Conservation (phyloP, 495 filamentous ascomycete genomes). For the Aspergillus avenaceus region DNA sequence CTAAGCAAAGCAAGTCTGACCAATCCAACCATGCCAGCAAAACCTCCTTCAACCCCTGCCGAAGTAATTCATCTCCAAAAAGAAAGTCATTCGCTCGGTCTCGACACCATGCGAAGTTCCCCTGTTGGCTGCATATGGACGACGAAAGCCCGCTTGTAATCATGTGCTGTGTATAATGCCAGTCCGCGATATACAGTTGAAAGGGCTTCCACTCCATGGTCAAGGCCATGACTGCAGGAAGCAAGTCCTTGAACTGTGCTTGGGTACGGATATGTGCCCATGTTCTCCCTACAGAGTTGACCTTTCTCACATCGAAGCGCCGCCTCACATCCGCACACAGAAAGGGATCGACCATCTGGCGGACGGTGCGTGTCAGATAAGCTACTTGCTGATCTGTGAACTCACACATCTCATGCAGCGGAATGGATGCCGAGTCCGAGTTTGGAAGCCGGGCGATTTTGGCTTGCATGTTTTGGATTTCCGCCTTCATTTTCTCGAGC, state of each 20-base stretch:
- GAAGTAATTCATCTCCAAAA: neutral
- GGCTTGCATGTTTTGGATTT: neutral
- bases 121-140: neutral
- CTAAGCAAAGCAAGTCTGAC: neutral
- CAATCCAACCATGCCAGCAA: neutral
- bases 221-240: neutral
- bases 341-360: neutral
- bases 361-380: neutral
- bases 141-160: neutral
- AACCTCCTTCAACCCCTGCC: neutral
- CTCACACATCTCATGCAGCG: neutral
- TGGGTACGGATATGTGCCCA: neutral
- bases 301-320: neutral
- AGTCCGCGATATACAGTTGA: neutral
- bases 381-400: neutral
- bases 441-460: neutral
- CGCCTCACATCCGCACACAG: neutral
- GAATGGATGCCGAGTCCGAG: neutral
- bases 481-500: slow-evolving; percentile 1
- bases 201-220: neutral
- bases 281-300: neutral
- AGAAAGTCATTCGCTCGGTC: neutral
- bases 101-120: neutral
- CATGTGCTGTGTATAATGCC: neutral
- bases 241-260: neutral